Percentiles rank a stretch among this genome's conserved stretches.
Conservation (phyloP, 768 basidiomycete species). For the Mycena amicta region DNA sequence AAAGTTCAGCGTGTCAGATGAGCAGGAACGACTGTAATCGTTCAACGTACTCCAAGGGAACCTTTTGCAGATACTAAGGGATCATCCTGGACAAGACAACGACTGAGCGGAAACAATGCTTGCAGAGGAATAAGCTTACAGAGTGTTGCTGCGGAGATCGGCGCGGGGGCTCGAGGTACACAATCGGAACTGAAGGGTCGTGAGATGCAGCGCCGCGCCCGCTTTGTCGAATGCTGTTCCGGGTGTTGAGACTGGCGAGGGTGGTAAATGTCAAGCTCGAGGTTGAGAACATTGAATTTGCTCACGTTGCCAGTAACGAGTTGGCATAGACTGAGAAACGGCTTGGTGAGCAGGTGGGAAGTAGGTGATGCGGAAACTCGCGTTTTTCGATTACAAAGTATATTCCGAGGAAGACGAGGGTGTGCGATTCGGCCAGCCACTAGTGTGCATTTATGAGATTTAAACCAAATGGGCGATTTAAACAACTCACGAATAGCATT, state of each 20-base stretch:
- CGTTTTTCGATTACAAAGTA: not conserved
- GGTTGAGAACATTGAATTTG: not conserved
- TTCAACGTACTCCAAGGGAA: not conserved
- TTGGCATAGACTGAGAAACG: not conserved
- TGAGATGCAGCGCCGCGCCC: not conserved
- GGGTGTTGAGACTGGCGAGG: not conserved
- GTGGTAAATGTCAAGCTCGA: not conserved
- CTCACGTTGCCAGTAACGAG: not conserved
- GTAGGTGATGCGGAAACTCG: not conserved
- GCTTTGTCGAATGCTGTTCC: not conserved
- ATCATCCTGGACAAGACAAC: not conserved
- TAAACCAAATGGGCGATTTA: too few species aligned
- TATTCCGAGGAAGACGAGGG: not conserved
- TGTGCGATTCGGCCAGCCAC: not conserved
- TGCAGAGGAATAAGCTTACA: not conserved
- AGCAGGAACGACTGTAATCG: not conserved
- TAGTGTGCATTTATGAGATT: too few species aligned
- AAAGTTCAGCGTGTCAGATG: not conserved
- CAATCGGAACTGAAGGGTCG: not conserved
- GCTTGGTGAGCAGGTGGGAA: not conserved
- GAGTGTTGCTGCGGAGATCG: not conserved
- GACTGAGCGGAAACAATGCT: not conserved
- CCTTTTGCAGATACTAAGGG: not conserved
- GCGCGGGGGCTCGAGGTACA: not conserved
- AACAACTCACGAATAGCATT: slow-evolving; percentile 21